Percentiles rank a stretch among this genome's conserved stretches.
phyloP scores from a whole-genome alignment of 305 asterid genomes.

The Fraxinus albicans region DNA sequence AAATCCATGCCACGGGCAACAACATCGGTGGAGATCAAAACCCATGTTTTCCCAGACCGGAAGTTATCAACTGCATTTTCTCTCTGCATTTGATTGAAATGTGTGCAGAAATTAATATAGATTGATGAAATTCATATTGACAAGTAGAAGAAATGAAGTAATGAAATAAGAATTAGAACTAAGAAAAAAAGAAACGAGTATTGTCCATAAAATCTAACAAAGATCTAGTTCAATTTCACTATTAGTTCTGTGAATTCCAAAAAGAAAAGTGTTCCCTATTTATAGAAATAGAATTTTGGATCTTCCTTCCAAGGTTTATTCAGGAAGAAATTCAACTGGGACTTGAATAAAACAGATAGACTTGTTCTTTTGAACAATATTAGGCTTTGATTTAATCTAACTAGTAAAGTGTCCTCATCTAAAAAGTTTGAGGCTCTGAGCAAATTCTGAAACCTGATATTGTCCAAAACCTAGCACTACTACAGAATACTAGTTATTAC shows the following conservation, averaged over 20 bases:
- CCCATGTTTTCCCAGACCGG: constrained; percentile 95
- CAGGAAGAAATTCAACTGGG: not conserved
- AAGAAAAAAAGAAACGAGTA: not conserved
- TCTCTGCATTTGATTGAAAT: constrained; percentile 44
- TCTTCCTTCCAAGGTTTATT: not conserved
- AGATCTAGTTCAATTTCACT: not conserved
- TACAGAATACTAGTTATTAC: not conserved
- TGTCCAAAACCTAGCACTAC: not conserved
- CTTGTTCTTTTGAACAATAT: not conserved
- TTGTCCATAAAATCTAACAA: not conserved
- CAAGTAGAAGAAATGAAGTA: not conserved
- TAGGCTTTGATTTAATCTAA: not conserved
- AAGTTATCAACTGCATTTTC: constrained; percentile 76
- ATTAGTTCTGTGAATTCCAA: not conserved
- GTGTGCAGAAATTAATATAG: constrained; percentile 1
- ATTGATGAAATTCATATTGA: not conserved
- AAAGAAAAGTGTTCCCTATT: not conserved
- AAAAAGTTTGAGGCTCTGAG: not conserved
- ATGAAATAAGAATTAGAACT: not conserved
- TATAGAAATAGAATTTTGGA: not conserved
- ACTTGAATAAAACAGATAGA: not conserved
- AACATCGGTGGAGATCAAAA: constrained; percentile 86
- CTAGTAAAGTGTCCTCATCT: not conserved
- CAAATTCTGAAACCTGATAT: not conserved
- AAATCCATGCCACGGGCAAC: constrained; percentile 97